Conservation (phyloP, 768 basidiomycete genomes). For the Tylopilus balloui region DNA sequence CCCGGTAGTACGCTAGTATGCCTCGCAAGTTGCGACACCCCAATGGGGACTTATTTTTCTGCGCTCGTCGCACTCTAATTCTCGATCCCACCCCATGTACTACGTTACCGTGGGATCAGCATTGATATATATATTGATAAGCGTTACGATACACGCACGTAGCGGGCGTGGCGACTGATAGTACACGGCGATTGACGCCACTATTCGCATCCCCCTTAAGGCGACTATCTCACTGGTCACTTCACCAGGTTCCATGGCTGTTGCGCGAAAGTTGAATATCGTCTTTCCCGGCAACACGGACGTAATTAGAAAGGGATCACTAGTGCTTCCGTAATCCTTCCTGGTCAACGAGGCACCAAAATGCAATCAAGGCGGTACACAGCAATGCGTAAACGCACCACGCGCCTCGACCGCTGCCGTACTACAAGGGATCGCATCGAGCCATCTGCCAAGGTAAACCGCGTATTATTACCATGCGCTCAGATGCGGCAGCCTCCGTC, state of each 20-base stretch:
- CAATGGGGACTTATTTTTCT: too few relatives aligned
- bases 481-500: constrained; percentile 5
- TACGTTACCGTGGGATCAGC: too few relatives aligned
- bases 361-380: constrained; percentile 15
- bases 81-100: too few relatives aligned
- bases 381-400: constrained; percentile 17
- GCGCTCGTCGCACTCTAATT: too few relatives aligned
- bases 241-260: constrained; percentile 43
- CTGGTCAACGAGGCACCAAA: constrained; percentile 22
- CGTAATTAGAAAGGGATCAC: constrained; percentile 50
- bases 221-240: constrained; percentile 41
- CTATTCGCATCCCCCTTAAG: constrained; percentile 47
- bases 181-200: constrained; percentile 39
- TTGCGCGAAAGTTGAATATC: constrained; percentile 55
- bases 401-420: constrained; percentile 33
- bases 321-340: constrained; percentile 47
- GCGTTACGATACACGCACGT: not conserved
- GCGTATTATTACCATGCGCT: constrained; percentile 8
- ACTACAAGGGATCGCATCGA: constrained; percentile 49
- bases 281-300: constrained; percentile 48
- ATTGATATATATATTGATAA: too few relatives aligned
- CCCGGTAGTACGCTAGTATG: too few relatives aligned
- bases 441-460: constrained; percentile 37
- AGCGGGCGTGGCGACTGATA: constrained; percentile 39
- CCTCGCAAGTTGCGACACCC: too few relatives aligned